Evolutionary conservation across 176 grass and related monocot species (phyloP).

Genomic region (Carex parvula): DNA sequence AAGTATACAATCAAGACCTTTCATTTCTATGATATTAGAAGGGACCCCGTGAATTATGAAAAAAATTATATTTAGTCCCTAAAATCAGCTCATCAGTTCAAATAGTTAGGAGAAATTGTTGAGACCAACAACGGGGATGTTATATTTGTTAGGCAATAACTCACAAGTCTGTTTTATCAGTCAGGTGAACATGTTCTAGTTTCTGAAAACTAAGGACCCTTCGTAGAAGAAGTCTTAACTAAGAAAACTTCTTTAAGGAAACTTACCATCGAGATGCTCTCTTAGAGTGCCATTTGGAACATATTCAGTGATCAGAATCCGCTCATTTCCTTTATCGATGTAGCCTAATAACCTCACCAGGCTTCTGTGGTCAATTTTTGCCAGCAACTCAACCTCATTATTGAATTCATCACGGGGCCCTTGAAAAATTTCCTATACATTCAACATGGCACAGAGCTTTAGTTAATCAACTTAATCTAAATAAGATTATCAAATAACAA

Average conservation of each 20-base stretch:
- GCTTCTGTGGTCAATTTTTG: conserved; percentile 96
- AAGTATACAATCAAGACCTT: not conserved
- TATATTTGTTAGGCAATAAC: not conserved
- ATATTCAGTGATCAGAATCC: conserved; percentile 92
- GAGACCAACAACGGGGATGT: not conserved
- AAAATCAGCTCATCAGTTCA: not conserved
- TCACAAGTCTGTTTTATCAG: not conserved
- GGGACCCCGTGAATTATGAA: not conserved
- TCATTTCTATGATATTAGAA: not conserved
- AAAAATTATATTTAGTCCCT: not conserved
- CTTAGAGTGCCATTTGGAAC: conserved; percentile 95
- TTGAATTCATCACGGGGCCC: conserved; percentile 78
- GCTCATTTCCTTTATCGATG: conserved; percentile 87
- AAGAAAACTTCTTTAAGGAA: not conserved
- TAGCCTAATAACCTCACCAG: conserved; percentile 93
- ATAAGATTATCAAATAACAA: not conserved
- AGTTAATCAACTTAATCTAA: conserved; percentile 4
- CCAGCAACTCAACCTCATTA: conserved; percentile 93
- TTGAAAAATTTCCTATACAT: conserved; percentile 70
- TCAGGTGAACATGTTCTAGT: not conserved
- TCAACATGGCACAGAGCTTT: conserved; percentile 8
- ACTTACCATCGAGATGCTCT: conserved; percentile 92
- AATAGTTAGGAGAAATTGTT: not conserved
- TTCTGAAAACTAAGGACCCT: not conserved
- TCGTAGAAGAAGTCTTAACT: not conserved